Base-by-base conservation (phyloP, 228 moss, liverwort and hornwort species). In the Sphagnum fallax region DNA sequence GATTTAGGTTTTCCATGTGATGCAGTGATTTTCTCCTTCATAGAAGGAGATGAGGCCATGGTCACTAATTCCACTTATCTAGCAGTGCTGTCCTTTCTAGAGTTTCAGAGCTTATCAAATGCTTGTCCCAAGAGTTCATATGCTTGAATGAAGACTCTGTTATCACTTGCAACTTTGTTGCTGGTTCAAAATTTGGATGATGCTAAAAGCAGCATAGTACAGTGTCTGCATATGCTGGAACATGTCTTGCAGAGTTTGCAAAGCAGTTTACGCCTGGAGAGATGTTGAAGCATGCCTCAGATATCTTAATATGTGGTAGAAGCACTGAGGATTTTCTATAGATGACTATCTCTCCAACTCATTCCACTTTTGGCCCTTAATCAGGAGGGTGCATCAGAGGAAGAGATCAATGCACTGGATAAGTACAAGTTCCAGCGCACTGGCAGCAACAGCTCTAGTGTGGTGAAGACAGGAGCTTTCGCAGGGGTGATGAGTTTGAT, bases 351-450 rank as follows among this genome's bases (percentile, higher is more conserved):
- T 32, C 32, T 32, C 32, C 32, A 32, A 32, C 32, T 32, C 32
- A 32, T 32, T 32, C 32, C 2, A 32, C 1, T 32, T 32, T 32
- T 32, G 2, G 32, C 32, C 32, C 5, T 65, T 48, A 5, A 9
- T 48, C 74, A 87, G 75, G 98, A 94, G 76, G 98, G 98, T n/a
- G 98, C 98, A 2, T 92, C 98, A 0, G 98, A 98, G 70, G 98
- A 98, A 84, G 98, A 98, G 60, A 98, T 98, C 47, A 98, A 82
- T 65, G 75, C 74, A 52, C 70, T 98, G 32, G 90, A 93, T 1
- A 88, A 92, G 15, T 92, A 83, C 49, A 98, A 90, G 75, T 98
- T 92, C 65, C 79, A 86, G 65, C 88, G 87, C 58, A 72, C 71
- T 59, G 81, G 65, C 18, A 87, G 67, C 51, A 74, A 90, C 50